These are phyloP conservation scores for Acrodontium crateriforme DNA, from an alignment of 2,329 filamentous ascomycete species.

Conservation along the genomic window DNA sequence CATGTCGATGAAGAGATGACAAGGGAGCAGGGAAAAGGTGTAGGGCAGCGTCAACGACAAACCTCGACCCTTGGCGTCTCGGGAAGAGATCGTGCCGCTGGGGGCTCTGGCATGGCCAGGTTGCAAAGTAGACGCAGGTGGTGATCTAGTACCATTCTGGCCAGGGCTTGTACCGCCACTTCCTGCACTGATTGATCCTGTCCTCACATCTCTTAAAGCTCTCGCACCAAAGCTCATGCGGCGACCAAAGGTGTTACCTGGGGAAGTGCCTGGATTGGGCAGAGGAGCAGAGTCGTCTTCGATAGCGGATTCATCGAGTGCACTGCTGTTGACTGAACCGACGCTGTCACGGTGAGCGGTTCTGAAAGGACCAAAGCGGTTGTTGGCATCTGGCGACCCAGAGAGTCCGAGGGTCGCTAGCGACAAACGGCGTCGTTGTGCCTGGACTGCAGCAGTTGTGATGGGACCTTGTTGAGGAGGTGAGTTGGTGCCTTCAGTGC, in stretches of 20 bases:
- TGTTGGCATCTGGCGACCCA: constrained; percentile 28
- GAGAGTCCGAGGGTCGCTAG: constrained; percentile 36
- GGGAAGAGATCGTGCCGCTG: constrained; percentile 35
- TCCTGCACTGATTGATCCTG: constrained; percentile 28
- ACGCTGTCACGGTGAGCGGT: constrained; percentile 30
- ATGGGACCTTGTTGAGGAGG: constrained; percentile 29
- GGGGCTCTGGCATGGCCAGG: constrained; percentile 10
- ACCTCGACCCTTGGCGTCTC: constrained; percentile 43
- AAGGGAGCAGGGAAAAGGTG: constrained; percentile 6
- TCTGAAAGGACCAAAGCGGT: constrained; percentile 29
- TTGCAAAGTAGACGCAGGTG: constrained; percentile 15
- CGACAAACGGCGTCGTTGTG: constrained; percentile 35
- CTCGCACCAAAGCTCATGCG: constrained; percentile 84
- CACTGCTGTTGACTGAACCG: constrained; percentile 27
- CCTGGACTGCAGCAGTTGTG: constrained; percentile 34
- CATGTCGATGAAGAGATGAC: constrained; percentile 6
- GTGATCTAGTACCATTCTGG: constrained; percentile 23
- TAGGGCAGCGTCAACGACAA: constrained; percentile 38
- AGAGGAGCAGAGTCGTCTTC: constrained; percentile 41
- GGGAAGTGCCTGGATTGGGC: constrained; percentile 26
- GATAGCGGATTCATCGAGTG: constrained; percentile 36
- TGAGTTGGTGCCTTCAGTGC: constrained; percentile 10
- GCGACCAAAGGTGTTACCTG: constrained; percentile 62
- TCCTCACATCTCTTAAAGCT: constrained; percentile 57
- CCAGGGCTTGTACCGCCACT: constrained; percentile 27